phyloP scores from a whole-genome alignment of 2,329 filamentous ascomycete species.

The Tricladium varicosporioides region DNA sequence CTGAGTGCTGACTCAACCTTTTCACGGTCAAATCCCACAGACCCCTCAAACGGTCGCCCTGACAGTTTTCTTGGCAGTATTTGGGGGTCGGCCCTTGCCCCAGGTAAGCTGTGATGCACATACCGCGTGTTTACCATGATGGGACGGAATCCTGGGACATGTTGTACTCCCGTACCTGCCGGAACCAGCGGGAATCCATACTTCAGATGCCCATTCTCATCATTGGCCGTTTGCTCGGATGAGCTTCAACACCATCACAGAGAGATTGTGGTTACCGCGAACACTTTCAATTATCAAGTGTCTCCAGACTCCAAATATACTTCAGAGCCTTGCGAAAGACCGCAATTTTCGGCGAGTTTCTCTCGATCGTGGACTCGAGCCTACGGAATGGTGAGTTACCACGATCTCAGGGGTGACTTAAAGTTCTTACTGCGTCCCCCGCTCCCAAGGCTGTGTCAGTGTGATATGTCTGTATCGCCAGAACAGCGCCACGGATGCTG shows the following conservation, averaged over 20 bases:
- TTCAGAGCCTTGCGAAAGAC: too few relatives aligned
- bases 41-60: not conserved
- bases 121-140: not conserved
- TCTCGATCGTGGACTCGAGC: not conserved
- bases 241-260: not conserved
- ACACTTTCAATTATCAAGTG: not conserved
- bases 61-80: not conserved
- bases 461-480: conserved; percentile 5
- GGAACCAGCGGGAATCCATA: not conserved
- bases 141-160: not conserved
- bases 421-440: conserved; percentile 20
- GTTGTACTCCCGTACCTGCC: not conserved
- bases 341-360: not conserved
- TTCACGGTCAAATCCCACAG: too few relatives aligned
- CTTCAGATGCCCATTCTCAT: not conserved
- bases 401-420: conserved; percentile 6
- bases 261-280: too few relatives aligned
- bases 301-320: too few relatives aligned
- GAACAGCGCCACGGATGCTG: conserved; percentile 9
- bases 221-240: not conserved
- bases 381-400: not conserved
- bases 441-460: conserved; percentile 15
- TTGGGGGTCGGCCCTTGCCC: not conserved
- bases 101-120: not conserved
- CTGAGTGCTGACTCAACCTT: too few relatives aligned